Evolutionary conservation across 2,329 filamentous ascomycete species (phyloP).

Genomic region (Aspergillus calidoustus): DNA sequence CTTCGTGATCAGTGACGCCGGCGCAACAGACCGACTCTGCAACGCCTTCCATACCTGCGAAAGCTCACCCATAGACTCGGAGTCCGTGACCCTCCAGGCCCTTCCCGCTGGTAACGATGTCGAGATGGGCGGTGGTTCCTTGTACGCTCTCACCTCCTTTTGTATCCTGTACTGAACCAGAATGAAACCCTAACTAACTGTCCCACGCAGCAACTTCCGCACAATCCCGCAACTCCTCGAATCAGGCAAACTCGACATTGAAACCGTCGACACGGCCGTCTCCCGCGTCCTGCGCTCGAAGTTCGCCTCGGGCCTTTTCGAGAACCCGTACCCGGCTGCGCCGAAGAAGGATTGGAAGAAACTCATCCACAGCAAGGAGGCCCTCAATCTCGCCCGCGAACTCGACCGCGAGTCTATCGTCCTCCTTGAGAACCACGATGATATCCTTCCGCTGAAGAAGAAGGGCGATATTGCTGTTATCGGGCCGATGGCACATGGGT

Average conservation of each 20-base stretch:
- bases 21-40: slow-evolving; percentile 71
- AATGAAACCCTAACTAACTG: background rate
- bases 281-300: slow-evolving; percentile 68
- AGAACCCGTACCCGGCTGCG: slow-evolving; percentile 68
- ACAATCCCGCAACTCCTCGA: slow-evolving; percentile 68
- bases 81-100: slow-evolving; percentile 66
- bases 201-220: slow-evolving; percentile 58
- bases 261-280: slow-evolving; percentile 68
- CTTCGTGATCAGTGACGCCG: slow-evolving; percentile 68
- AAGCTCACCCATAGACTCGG: slow-evolving; percentile 64
- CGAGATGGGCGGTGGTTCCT: slow-evolving; percentile 78
- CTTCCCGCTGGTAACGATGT: slow-evolving; percentile 72
- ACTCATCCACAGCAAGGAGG: slow-evolving; percentile 65
- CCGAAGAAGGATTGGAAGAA: slow-evolving; percentile 59
- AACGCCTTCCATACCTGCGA: slow-evolving; percentile 67
- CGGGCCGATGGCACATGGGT: slow-evolving; percentile 74
- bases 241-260: slow-evolving; percentile 63
- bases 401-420: slow-evolving; percentile 69
- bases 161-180: background rate
- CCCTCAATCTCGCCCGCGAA: slow-evolving; percentile 63
- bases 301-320: slow-evolving; percentile 72
- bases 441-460: slow-evolving; percentile 61
- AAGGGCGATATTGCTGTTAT: slow-evolving; percentile 73
- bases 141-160: slow-evolving; percentile 34
- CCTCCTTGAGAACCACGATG: slow-evolving; percentile 63